phyloP scores from a whole-genome alignment of 306 rosid species.

The Casuarina glauca region DNA sequence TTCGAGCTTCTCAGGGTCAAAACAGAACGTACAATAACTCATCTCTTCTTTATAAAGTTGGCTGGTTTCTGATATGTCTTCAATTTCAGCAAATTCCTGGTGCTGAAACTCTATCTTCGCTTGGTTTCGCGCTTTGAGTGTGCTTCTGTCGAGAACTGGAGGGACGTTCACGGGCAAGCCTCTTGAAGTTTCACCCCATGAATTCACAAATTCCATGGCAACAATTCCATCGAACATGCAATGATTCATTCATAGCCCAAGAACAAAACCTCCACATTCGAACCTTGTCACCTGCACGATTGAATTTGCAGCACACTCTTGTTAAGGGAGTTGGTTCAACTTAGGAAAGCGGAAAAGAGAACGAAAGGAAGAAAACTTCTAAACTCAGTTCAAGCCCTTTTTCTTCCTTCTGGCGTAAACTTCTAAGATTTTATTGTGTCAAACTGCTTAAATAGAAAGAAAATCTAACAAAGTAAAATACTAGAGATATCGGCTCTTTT shows the following conservation, averaged over 20 bases:
- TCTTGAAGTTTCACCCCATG: constrained; percentile 72
- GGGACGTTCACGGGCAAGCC: constrained; percentile 49
- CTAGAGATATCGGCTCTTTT: neutral
- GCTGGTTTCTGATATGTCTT: constrained; percentile 57
- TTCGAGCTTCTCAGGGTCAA: constrained; percentile 50
- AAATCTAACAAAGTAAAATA: neutral
- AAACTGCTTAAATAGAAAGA: no score
- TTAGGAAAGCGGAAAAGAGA: neutral
- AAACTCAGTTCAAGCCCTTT: no score
- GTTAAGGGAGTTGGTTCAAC: neutral
- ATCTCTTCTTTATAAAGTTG: constrained; percentile 53
- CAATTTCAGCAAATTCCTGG: constrained; percentile 60
- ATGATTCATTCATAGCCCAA: constrained; percentile 62
- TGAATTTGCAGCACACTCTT: neutral
- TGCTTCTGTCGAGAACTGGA: constrained; percentile 64
- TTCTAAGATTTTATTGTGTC: no score
- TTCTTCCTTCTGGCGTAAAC: no score
- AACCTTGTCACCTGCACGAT: constrained; percentile 61
- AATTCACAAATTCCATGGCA: constrained; percentile 71
- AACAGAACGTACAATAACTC: constrained; percentile 49
- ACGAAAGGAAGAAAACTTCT: neutral
- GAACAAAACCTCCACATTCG: constrained; percentile 76
- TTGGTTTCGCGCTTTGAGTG: constrained; percentile 64
- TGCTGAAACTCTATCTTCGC: constrained; percentile 59
- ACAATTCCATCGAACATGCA: constrained; percentile 69